These are phyloP conservation scores for Ophiosphaerella narmari DNA, from an alignment of 2,329 filamentous ascomycete species.

Conservation along the genomic window DNA sequence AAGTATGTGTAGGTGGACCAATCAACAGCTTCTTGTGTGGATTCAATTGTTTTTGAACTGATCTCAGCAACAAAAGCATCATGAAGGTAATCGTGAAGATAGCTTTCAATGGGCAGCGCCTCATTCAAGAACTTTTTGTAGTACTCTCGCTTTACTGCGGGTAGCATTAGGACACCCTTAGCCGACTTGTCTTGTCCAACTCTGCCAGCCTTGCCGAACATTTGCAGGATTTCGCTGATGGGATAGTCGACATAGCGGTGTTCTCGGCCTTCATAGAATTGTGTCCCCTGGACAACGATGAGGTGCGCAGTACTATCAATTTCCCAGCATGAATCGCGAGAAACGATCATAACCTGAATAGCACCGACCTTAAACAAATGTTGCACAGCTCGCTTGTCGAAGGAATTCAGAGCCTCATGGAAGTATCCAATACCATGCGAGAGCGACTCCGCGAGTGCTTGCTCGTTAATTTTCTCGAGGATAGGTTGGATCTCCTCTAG, in stretches of 20 bases:
- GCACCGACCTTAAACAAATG: slow-evolving; percentile 89
- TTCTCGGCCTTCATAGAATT: slow-evolving; percentile 95
- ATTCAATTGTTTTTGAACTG: slow-evolving; percentile 92
- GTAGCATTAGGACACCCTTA: slow-evolving; percentile 95
- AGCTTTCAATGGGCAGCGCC: slow-evolving; percentile 91
- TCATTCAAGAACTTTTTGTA: slow-evolving; percentile 99
- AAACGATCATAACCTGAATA: slow-evolving; percentile 81
- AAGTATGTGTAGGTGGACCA: slow-evolving; percentile 99
- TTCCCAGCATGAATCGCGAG: slow-evolving; percentile 95
- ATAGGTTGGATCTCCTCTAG: slow-evolving; percentile 81
- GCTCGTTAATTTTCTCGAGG: slow-evolving; percentile 81
- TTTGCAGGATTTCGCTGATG: slow-evolving; percentile 90
- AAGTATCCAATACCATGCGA: slow-evolving; percentile 96
- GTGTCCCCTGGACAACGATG: slow-evolving; percentile 95
- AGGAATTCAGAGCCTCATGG: slow-evolving; percentile 86
- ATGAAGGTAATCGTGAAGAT: slow-evolving; percentile 87
- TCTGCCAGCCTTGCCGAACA: slow-evolving; percentile 92
- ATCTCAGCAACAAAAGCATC: slow-evolving; percentile 98
- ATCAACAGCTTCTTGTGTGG: slow-evolving; percentile 94
- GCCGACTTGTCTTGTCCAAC: slow-evolving; percentile 78
- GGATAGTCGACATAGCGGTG: slow-evolving; percentile 97
- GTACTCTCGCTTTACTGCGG: slow-evolving; percentile 91
- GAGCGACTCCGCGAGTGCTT: slow-evolving; percentile 83
- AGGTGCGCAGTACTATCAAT: slow-evolving; percentile 85
- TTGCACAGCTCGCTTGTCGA: slow-evolving; percentile 91